Base-by-base conservation (phyloP, 805 yeast species). In the Metschnikowia proteae region DNA sequence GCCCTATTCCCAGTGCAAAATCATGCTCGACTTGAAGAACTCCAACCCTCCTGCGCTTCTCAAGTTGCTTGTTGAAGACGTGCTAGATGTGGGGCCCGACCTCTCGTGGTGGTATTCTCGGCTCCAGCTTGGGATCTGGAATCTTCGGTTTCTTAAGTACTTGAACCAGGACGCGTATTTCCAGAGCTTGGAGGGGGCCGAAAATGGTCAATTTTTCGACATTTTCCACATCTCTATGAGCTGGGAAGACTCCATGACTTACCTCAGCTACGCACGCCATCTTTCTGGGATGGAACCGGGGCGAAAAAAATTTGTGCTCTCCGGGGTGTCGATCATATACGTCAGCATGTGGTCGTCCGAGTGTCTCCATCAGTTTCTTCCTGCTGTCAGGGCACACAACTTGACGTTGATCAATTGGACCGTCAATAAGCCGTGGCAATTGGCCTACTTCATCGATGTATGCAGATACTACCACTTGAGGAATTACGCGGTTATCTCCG, bases 41-140 rank as follows among this genome's bases (percentile, higher is more conserved):
- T 59, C 60, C n/a, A 73, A 73, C 49, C 72, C 73, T n/a, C 60
- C 72, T 17, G 62, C 57, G 39, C 43, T 73, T 0, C 47, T 67
- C 44, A 64, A 63, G 49, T 57, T 55, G 39, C 49, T 72, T 5
- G 50, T 73, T 26, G 44, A 60, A 34, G 73, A 69, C 39, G 50
- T 71, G 41, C 43, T 67, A 13, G 48, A 53, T 3, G 67, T 65
- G 9, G 55, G 62, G 13, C 46, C 54, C 28, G 71, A 71, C 43
- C 54, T 71, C 11, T 40, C 55, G 17, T 73, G 68, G 66, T 73
- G 76, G 78, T 62, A 58, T 29, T 62, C 65, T 26, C 62, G 66
- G 25, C 53, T 73, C 28, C 72, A 68, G 50, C 60, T 71, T 46
- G 78, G 76, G 4, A 54, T 72, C 23, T 73, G 78, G 78, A 67